Conservation (phyloP, 768 basidiomycete genomes). For the Tricholoma flavovirens region DNA sequence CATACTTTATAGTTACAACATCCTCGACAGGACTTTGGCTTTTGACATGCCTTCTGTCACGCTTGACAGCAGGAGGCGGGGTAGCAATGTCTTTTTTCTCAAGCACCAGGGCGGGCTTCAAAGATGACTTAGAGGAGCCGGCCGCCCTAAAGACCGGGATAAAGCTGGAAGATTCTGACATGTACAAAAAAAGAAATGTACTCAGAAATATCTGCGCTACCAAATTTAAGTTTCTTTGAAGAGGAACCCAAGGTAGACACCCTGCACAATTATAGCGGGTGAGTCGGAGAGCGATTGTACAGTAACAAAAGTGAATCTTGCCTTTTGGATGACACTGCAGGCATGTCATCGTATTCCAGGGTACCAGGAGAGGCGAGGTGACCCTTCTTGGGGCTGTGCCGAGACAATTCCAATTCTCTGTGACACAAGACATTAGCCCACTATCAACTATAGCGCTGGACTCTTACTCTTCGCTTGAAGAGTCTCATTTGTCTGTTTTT, state of each 20-base stretch:
- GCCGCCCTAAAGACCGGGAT: neutral
- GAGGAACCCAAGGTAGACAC: neutral
- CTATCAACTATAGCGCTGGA: neutral
- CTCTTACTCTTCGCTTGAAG: neutral
- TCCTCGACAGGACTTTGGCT: neutral
- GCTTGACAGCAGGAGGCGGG: neutral
- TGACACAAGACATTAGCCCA: neutral
- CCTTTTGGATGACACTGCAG: neutral
- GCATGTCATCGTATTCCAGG: neutral
- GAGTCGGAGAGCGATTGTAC: neutral
- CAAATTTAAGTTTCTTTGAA: no score
- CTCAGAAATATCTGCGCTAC: neutral
- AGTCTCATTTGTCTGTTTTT: neutral
- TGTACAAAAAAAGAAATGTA: neutral
- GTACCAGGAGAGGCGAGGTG: neutral
- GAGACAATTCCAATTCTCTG: neutral
- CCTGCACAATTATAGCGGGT: neutral
- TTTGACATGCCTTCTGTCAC: neutral
- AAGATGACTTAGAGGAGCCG: neutral
- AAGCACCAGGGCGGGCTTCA: neutral
- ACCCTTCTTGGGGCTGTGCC: neutral
- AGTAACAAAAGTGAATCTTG: neutral
- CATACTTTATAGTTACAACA: neutral
- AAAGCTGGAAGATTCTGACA: neutral
- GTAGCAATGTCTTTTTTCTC: neutral